Evolutionary conservation across 1,284 basidiomycete species (phyloP).

Genomic region (Ustilago hordei): DNA sequence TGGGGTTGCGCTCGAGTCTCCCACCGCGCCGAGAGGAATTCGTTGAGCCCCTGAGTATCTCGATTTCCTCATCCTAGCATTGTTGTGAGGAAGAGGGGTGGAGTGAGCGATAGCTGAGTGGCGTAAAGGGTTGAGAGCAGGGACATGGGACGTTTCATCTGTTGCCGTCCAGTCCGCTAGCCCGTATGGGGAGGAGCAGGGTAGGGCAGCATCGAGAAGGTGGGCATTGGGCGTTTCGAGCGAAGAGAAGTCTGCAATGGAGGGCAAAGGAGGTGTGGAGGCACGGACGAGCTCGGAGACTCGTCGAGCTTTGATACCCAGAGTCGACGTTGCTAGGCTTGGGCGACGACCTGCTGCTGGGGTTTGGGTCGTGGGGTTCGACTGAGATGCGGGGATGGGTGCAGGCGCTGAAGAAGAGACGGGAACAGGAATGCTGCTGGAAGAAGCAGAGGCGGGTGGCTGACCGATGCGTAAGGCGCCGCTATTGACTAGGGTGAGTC

Average conservation of each 20-base stretch:
- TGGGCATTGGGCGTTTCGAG: constrained; percentile 32
- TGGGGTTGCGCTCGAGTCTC: constrained; percentile 1
- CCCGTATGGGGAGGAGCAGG: constrained; percentile 35
- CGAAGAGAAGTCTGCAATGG: constrained; percentile 29
- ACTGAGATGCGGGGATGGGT: neutral
- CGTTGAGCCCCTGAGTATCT: constrained; percentile 46
- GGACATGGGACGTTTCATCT: constrained; percentile 39
- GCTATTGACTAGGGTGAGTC: constrained; percentile 48
- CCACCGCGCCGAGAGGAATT: neutral
- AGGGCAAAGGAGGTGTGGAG: constrained; percentile 37
- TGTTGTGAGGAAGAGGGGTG: constrained; percentile 20
- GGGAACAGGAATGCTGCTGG: constrained; percentile 13
- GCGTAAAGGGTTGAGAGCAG: constrained; percentile 16
- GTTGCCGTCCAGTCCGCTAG: constrained; percentile 45
- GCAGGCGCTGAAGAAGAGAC: neutral
- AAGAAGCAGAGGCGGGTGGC: neutral
- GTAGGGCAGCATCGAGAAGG: constrained; percentile 32
- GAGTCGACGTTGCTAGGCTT: constrained; percentile 36
- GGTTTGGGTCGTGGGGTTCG: neutral
- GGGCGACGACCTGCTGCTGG: constrained; percentile 13
- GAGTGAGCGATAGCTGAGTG: constrained; percentile 18
- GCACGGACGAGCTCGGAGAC: constrained; percentile 46
- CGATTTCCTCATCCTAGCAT: constrained; percentile 12
- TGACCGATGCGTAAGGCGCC: constrained; percentile 28
- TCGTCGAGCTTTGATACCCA: constrained; percentile 45